A percentile compares a stretch with the other conserved stretches of the same genome.
phyloP scores from a whole-genome alignment of 805 yeast genomes.

The Hanseniaspora hatyaiensis region DNA sequence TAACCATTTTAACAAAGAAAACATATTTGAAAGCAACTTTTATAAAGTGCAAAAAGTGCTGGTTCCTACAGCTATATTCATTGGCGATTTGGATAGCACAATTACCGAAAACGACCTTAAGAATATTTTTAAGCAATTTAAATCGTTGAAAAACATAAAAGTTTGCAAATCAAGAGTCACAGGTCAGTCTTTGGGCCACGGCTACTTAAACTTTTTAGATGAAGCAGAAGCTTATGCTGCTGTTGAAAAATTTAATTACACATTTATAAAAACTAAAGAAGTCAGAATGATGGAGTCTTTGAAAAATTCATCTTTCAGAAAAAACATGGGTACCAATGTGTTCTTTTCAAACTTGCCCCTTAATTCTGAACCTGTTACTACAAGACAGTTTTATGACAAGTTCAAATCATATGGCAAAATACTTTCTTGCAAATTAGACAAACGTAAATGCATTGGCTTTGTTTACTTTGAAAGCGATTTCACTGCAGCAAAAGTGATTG shows the following conservation, averaged over 20 bases:
- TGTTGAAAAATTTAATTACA: slow-evolving; percentile 45
- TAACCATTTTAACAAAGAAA: too few relatives aligned
- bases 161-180: slow-evolving; percentile 45
- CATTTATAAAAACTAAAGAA: slow-evolving; percentile 33
- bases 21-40: too few relatives aligned
- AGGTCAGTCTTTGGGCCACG: slow-evolving; percentile 57
- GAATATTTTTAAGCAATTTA: slow-evolving; percentile 34
- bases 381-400: slow-evolving; percentile 38
- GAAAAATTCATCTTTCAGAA: slow-evolving; percentile 33
- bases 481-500: slow-evolving; percentile 31
- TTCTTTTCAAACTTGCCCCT: slow-evolving; percentile 38
- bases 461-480: slow-evolving; percentile 30
- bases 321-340: slow-evolving; percentile 41
- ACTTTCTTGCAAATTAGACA: slow-evolving; percentile 34
- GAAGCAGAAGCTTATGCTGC: slow-evolving; percentile 45
- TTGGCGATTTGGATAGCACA: slow-evolving; percentile 47
- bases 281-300: slow-evolving; percentile 47
- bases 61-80: slow-evolving; percentile 42
- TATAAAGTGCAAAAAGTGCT: too few relatives aligned
- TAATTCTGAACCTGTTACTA: slow-evolving; percentile 28
- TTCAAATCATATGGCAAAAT: slow-evolving; percentile 40
- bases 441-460: slow-evolving; percentile 33
- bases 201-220: slow-evolving; percentile 51
- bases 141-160: slow-evolving; percentile 46
- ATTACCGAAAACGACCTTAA: slow-evolving; percentile 41